Conservation (phyloP, 768 basidiomycete species). For the Leccinum boreale region DNA sequence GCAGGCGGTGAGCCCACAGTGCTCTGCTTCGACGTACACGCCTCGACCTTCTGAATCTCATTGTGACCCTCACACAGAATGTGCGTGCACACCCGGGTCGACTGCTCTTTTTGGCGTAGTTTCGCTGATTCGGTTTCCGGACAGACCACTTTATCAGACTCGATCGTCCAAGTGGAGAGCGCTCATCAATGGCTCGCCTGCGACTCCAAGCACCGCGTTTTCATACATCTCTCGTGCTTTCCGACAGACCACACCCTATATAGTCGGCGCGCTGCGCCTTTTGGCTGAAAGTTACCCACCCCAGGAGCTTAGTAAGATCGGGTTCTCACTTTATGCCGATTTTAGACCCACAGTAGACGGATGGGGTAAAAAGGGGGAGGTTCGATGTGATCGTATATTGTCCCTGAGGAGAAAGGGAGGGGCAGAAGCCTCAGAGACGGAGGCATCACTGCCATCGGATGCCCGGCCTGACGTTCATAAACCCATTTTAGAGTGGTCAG, state of each 20-base stretch:
- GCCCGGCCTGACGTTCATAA: slow-evolving; percentile 2
- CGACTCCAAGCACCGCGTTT: slow-evolving; percentile 71
- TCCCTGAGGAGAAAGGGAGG: slow-evolving; percentile 42
- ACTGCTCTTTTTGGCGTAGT: neutral
- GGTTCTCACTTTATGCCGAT: slow-evolving; percentile 78
- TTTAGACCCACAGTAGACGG: slow-evolving; percentile 80
- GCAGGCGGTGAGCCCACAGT: slow-evolving; percentile 48
- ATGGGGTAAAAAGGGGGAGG: slow-evolving; percentile 82
- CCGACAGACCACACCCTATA: slow-evolving; percentile 71
- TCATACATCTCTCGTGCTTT: slow-evolving; percentile 80
- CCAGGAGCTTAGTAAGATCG: slow-evolving; percentile 59
- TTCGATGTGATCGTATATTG: slow-evolving; percentile 69
- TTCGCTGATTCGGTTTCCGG: slow-evolving; percentile 5
- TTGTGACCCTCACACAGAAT: slow-evolving; percentile 27
- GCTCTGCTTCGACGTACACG: neutral
- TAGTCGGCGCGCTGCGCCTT: slow-evolving; percentile 74
- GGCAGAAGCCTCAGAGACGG: slow-evolving; percentile 12
- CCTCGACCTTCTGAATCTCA: neutral
- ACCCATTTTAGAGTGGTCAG: neutral
- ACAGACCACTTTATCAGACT: slow-evolving; percentile 77
- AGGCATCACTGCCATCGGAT: neutral
- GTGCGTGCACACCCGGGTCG: slow-evolving; percentile 29
- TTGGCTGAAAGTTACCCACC: slow-evolving; percentile 59
- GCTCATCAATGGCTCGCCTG: slow-evolving; percentile 65
- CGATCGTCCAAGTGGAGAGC: slow-evolving; percentile 77